A percentile compares a stretch with the other conserved stretches of the same genome.
Evolutionary conservation across 257 asterid genomes (phyloP).

Genomic region (Penstemon davidsonii): DNA sequence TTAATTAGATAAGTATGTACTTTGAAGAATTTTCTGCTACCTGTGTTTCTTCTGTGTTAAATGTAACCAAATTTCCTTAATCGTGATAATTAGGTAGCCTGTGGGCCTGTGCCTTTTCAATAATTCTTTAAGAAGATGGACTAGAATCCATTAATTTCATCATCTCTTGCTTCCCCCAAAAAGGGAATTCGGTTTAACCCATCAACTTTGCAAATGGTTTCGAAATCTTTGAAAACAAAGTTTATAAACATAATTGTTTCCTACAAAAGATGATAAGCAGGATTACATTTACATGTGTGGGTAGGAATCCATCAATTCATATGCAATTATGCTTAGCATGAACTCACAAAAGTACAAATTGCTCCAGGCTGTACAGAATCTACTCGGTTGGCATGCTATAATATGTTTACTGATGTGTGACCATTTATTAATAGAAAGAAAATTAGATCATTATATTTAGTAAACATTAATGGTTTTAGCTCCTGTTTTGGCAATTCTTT

Average conservation of each 20-base stretch:
- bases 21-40: no score
- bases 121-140: no score
- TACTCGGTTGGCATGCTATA: slow-evolving; percentile 18
- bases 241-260: background rate
- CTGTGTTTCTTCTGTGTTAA: no score
- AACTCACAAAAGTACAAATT: slow-evolving; percentile 30
- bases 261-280: slow-evolving; percentile 1
- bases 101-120: no score
- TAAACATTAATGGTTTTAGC: slow-evolving; percentile 10
- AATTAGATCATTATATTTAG: slow-evolving; percentile 16
- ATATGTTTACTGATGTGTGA: slow-evolving; percentile 20
- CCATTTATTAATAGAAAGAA: slow-evolving; percentile 5
- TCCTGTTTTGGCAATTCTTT: slow-evolving; percentile 14
- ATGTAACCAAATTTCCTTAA: no score
- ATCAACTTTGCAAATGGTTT: slow-evolving; percentile 1
- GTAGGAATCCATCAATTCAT: slow-evolving; percentile 30
- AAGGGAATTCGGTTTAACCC: no score
- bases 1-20: no score
- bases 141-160: no score
- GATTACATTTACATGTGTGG: slow-evolving; percentile 7
- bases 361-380: slow-evolving; percentile 33
- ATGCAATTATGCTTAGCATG: slow-evolving; percentile 17
- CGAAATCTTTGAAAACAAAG: background rate
- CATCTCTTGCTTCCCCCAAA: no score
- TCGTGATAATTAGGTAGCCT: no score